Evolutionary conservation across 495 filamentous ascomycete genomes (phyloP).

Genomic region (Xylona heveae): DNA sequence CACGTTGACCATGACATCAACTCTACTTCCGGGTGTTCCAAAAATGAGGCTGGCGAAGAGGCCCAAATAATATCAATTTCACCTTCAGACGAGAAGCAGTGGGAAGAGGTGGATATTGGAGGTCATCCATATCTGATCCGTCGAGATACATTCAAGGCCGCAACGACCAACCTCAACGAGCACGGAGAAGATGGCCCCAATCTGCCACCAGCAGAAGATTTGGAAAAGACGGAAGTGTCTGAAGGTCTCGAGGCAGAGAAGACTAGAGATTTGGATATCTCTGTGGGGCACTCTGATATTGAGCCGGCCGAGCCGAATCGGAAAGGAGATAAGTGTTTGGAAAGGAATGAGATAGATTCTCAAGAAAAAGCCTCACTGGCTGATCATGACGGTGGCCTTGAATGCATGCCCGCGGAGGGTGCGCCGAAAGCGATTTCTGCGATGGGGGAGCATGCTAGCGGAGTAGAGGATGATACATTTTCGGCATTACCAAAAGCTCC

Average conservation of each 20-base stretch:
- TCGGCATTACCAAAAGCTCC: too few relatives aligned
- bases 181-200: neutral
- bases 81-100: conserved; percentile 1
- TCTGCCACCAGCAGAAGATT: neutral
- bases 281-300: neutral
- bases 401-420: too few relatives aligned
- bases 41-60: neutral
- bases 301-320: too few relatives aligned
- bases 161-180: neutral
- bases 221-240: conserved; percentile 1
- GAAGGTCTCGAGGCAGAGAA: neutral
- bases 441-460: too few relatives aligned
- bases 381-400: too few relatives aligned
- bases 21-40: too few relatives aligned
- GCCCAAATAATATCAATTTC: conserved; percentile 3
- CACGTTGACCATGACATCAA: too few relatives aligned
- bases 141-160: neutral
- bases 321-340: too few relatives aligned
- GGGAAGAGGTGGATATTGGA: conserved; percentile 2
- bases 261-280: neutral
- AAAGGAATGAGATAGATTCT: too few relatives aligned
- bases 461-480: too few relatives aligned
- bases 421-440: too few relatives aligned
- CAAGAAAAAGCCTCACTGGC: too few relatives aligned
- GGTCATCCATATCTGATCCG: conserved; percentile 3